Percentiles rank a stretch among this genome's conserved stretches.
Evolutionary conservation across 768 basidiomycete genomes (phyloP).

Genomic region (Hortiboletus campestris): DNA sequence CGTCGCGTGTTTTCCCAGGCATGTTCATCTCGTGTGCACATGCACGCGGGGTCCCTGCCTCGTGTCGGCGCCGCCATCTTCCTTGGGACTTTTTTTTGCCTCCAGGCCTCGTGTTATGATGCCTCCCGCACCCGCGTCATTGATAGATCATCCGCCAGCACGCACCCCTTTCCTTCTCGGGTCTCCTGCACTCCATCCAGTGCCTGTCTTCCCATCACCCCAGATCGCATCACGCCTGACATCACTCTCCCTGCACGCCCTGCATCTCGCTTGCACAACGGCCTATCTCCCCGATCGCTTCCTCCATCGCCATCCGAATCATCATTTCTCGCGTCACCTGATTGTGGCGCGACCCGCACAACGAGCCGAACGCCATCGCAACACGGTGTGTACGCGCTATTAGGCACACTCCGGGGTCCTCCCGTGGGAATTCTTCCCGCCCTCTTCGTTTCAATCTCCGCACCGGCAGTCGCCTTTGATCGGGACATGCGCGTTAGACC

Average conservation of each 20-base stretch:
- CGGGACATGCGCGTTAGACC: neutral
- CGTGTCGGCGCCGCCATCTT: slow-evolving; percentile 31
- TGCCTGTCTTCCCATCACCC: slow-evolving; percentile 11
- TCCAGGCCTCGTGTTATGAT: neutral
- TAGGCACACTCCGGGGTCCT: slow-evolving; percentile 3
- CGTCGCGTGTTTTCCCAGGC: slow-evolving; percentile 19
- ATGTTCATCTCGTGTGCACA: slow-evolving; percentile 2
- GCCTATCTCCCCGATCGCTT: neutral
- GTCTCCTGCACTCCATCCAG: neutral
- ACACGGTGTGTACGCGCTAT: neutral
- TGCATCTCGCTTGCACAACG: neutral
- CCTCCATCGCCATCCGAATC: neutral
- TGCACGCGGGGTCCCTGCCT: slow-evolving; percentile 31
- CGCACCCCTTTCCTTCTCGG: neutral
- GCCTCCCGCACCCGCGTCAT: slow-evolving; percentile 13
- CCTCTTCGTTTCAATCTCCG: slow-evolving; percentile 4
- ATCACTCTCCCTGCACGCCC: neutral
- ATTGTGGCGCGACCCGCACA: neutral
- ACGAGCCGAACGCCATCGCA: neutral
- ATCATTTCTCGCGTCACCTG: neutral
- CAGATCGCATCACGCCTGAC: slow-evolving; percentile 21
- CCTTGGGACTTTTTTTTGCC: slow-evolving; percentile 3
- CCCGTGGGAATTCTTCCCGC: neutral
- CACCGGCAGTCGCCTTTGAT: slow-evolving; percentile 1
- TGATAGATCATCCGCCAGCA: slow-evolving; percentile 4